phyloP scores from a whole-genome alignment of 73 alveolate genomes.

The Strombidium stylifer region DNA sequence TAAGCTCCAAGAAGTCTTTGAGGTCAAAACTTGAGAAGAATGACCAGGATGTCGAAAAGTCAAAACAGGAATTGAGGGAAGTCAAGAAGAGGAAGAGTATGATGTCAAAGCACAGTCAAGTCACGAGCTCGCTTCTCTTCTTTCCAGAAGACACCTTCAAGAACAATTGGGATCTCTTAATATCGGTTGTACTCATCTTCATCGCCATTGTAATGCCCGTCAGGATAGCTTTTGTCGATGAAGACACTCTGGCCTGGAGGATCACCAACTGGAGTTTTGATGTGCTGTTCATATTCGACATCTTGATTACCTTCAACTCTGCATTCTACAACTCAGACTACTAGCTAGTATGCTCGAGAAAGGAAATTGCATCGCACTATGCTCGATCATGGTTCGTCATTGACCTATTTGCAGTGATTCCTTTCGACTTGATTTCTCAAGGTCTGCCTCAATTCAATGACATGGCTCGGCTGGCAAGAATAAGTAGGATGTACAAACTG shows the following conservation, averaged over 20 bases:
- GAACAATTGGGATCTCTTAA: constrained; percentile 25
- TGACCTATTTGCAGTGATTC: constrained; percentile 11
- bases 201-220: constrained; percentile 88
- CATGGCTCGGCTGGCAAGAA: constrained; percentile 66
- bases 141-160: constrained; percentile 56
- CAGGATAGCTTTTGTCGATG: constrained; percentile 81
- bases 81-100: no score
- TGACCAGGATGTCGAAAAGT: no score
- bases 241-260: constrained; percentile 53
- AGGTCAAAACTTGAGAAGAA: no score
- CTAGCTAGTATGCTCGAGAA: neutral
- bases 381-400: neutral
- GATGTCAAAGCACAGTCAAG: no score
- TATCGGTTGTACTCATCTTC: constrained; percentile 51
- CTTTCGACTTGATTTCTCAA: constrained; percentile 50
- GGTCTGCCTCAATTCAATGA: constrained; percentile 38
- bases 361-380: neutral
- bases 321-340: neutral
- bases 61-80: no score
- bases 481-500: constrained; percentile 74
- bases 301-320: neutral
- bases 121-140: no score
- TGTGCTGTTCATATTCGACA: neutral
- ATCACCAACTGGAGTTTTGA: constrained; percentile 15
- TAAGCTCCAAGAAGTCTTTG: no score